Percentiles rank a stretch among this genome's conserved stretches.
Evolutionary conservation across 2,329 filamentous ascomycete species (phyloP).

Genomic region (Hirsutella rhossiliensis): DNA sequence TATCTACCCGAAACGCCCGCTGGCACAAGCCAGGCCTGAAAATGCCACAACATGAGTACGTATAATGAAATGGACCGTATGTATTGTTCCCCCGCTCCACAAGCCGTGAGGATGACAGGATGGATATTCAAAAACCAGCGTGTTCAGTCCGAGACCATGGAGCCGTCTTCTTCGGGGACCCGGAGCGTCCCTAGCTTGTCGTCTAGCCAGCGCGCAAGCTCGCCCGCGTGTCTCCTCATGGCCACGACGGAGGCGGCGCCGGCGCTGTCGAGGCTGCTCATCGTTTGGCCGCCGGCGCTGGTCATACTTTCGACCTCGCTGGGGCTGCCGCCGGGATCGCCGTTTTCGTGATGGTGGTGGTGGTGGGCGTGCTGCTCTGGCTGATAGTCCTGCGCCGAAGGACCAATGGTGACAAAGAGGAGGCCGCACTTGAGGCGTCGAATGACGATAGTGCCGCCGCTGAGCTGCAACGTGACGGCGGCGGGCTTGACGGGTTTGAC

Average conservation of each 20-base stretch:
- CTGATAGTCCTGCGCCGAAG: constrained; percentile 18
- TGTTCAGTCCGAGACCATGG: constrained; percentile 2
- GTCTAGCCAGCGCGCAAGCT: constrained; percentile 47
- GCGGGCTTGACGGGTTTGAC: constrained; percentile 19
- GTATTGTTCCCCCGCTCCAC: background rate
- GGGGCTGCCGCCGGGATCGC: constrained; percentile 22
- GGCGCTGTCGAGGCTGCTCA: constrained; percentile 24
- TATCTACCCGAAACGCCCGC: constrained; percentile 4
- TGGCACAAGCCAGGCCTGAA: background rate
- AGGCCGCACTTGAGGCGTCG: constrained; percentile 45
- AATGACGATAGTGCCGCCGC: constrained; percentile 46
- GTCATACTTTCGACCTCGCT: constrained; percentile 34
- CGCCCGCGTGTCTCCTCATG: constrained; percentile 44
- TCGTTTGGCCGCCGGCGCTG: constrained; percentile 33
- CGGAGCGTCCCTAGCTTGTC: constrained; percentile 42
- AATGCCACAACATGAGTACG: background rate
- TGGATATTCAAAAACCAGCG: background rate
- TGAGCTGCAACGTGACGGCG: constrained; percentile 46
- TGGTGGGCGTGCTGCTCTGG: constrained; percentile 6
- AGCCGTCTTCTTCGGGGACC: constrained; percentile 35
- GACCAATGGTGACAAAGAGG: constrained; percentile 49
- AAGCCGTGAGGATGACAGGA: no score
- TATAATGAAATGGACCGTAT: background rate
- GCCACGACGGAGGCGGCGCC: constrained; percentile 34
- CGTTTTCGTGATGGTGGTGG: constrained; percentile 13